Percentiles rank a stretch among this genome's conserved stretches.
phyloP scores from a whole-genome alignment of 306 rosid genomes.

The Cucurbita argyrosperma region DNA sequence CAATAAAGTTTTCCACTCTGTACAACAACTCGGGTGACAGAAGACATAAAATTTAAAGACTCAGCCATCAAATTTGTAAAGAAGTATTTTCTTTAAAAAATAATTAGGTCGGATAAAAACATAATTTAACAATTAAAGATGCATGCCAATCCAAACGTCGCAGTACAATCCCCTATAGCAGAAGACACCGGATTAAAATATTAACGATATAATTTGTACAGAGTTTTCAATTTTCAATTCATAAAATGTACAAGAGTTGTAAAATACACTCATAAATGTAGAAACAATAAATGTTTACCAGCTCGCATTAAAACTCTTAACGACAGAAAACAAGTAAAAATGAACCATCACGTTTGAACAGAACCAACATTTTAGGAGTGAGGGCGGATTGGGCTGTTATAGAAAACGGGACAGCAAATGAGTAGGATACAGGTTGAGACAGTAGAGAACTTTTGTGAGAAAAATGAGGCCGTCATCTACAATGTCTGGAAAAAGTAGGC shows the following conservation, averaged over 20 bases:
- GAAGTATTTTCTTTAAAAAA: too few species aligned
- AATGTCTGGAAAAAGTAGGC: neutral
- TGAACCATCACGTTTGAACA: too few species aligned
- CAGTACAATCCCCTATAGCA: neutral
- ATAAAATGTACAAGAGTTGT: neutral
- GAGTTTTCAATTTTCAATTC: neutral
- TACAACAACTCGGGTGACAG: neutral
- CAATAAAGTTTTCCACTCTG: neutral
- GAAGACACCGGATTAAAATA: neutral
- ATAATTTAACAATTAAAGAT: neutral
- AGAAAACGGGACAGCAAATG: neutral
- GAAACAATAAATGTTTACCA: neutral
- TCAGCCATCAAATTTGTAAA: too few species aligned
- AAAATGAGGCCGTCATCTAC: neutral
- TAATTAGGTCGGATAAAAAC: too few species aligned
- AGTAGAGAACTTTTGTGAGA: neutral
- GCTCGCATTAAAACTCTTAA: too few species aligned
- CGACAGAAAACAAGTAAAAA: too few species aligned
- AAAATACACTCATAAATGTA: neutral
- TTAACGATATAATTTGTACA: neutral
- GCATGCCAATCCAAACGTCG: neutral
- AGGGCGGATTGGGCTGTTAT: too few species aligned
- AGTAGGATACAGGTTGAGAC: neutral
- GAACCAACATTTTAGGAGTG: too few species aligned
- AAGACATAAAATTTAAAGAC: neutral